phyloP scores from a whole-genome alignment of 257 asterid species.

The Gentiana macrophylla region DNA sequence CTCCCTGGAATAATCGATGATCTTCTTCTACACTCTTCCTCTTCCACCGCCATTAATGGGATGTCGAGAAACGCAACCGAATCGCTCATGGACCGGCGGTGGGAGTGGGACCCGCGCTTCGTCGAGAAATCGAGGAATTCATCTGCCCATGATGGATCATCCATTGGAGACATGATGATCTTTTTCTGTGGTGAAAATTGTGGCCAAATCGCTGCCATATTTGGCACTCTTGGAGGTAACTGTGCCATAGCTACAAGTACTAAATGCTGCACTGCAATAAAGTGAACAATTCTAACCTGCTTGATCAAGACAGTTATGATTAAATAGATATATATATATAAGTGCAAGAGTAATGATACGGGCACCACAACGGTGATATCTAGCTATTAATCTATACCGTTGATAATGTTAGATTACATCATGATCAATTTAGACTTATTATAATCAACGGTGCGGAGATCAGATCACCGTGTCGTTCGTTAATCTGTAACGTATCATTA shows the following conservation, averaged over 20 bases:
- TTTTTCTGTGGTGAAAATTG: conserved; percentile 34
- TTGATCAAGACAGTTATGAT: too few species aligned
- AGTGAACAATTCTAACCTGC: too few species aligned
- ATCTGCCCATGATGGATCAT: conserved; percentile 54
- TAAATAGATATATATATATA: conserved; percentile 1
- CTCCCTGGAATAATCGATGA: conserved; percentile 17
- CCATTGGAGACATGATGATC: conserved; percentile 16
- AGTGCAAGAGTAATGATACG: conserved; percentile 4
- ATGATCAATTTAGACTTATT: too few species aligned
- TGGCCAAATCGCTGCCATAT: conserved; percentile 49
- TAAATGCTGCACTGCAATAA: too few species aligned
- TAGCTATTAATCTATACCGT: too few species aligned
- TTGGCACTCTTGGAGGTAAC: conserved; percentile 78
- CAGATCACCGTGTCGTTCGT: too few species aligned
- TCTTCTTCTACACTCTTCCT: conserved; percentile 45
- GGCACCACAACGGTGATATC: too few species aligned
- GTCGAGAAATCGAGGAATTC: conserved; percentile 76
- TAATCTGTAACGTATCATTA: too few species aligned
- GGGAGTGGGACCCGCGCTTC: conserved; percentile 40
- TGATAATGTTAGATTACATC: too few species aligned
- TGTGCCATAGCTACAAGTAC: conserved; percentile 46
- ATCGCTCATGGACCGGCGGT: conserved; percentile 76
- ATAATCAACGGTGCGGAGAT: too few species aligned
- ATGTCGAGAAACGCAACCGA: conserved; percentile 66
- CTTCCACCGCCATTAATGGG: conserved; percentile 22